Evolutionary conservation across 441 rosid genomes (phyloP), one percentile per base, ranked within the genome.

Genomic region (Macaranga tanarius): DNA sequence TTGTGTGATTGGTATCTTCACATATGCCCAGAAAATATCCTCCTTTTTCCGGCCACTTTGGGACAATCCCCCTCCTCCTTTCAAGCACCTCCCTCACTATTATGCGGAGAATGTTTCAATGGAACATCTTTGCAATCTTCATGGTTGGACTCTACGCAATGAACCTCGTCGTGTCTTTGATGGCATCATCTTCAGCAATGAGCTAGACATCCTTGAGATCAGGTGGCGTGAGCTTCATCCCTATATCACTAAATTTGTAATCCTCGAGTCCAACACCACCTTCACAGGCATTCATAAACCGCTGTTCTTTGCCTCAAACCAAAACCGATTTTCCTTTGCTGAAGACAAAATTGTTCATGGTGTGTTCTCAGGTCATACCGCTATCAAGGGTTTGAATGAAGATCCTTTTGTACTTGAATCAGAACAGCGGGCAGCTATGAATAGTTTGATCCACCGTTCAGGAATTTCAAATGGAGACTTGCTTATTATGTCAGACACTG

Each of bases 201-300:
- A 94, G 86, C 73, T 94, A 15, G 97, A 94, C 80, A 23, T 89
- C 22, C 92, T 90, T 10, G 95, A 94, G 79, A 86, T 94, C 71
- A 82, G 97, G 70, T 92, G 93, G 93, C 89, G 62, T 0, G 98
- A 92, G 79, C 91, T 94, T 50, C 47, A 79, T 58, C 95, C 97
- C 5, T 85, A 86, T 72, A 81, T 92, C 22, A 71, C 91, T 4
- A 90, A 89, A 67, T 94, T 94, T 70, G 84, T 92, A 10, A 86
- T 94, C 67, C 86, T 92, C 0, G 99, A 94, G 77, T 87, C 99
- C 0, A 88, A 89, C 71, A 89, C 94, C 62, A 94, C 97, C 9
- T 94, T 94, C 87, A 94, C 99, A 2, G 97, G 97, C 64, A 84
- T 87, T 60, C 89, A 79, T 0, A 94, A 94, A 71, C 97, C 99